phyloP scores from a whole-genome alignment of 371 early-diverging fungal genomes.

The Mucor circinelloides region DNA sequence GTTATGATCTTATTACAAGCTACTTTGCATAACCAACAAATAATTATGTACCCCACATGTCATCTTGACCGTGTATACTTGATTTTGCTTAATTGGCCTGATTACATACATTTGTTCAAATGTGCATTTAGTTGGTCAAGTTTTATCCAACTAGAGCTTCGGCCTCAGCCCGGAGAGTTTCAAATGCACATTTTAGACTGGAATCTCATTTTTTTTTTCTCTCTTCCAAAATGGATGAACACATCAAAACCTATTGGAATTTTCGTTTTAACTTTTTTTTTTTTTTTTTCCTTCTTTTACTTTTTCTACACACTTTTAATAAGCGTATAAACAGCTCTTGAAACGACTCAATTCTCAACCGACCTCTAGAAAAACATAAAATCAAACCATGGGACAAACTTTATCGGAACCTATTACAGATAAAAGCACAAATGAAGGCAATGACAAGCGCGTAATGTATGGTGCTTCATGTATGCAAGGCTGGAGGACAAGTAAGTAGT shows the following conservation, averaged over 20 bases:
- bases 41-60: not conserved
- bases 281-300: not conserved
- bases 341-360: not conserved
- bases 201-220: not conserved
- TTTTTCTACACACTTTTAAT: not conserved
- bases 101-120: not conserved
- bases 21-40: not conserved
- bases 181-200: not conserved
- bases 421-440: constrained; percentile 76
- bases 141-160: not conserved
- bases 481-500: constrained; percentile 87
- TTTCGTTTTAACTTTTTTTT: not conserved
- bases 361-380: not conserved
- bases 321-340: not conserved
- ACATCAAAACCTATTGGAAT: not conserved
- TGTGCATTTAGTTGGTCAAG: not conserved
- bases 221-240: not conserved
- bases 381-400: constrained; percentile 84
- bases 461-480: constrained; percentile 96
- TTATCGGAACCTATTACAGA: constrained; percentile 89
- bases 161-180: constrained; percentile 2
- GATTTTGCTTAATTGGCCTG: not conserved
- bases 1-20: not conserved
- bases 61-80: too few species aligned
- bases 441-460: constrained; percentile 77